Evolutionary conservation across 1,284 basidiomycete species (phyloP).

Genomic region (Ceratobasidium sp.): DNA sequence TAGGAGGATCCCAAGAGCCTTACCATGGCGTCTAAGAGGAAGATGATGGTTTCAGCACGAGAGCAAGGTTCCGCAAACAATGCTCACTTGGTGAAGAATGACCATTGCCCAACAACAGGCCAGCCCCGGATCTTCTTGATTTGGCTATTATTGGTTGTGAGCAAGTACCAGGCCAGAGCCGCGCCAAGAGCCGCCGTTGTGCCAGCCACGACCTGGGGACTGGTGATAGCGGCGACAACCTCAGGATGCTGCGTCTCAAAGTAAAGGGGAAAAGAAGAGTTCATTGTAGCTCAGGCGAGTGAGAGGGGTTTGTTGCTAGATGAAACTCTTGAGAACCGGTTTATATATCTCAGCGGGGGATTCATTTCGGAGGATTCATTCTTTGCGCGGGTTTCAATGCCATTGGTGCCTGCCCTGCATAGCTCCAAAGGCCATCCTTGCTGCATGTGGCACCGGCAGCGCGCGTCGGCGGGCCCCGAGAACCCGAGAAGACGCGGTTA

Average conservation of each 20-base stretch:
- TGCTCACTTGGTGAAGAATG: slow-evolving; percentile 29
- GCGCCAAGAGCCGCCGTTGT: background rate
- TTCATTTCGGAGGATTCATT: too few species aligned
- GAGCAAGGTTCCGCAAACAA: too few species aligned
- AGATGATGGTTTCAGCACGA: background rate
- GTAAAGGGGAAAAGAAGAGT: background rate
- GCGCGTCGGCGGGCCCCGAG: background rate
- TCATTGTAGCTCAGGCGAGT: background rate
- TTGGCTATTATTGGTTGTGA: background rate
- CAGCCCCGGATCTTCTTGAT: slow-evolving; percentile 1
- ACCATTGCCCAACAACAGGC: slow-evolving; percentile 19
- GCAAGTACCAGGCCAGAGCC: background rate
- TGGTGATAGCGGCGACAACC: background rate
- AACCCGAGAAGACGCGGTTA: background rate
- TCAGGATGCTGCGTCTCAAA: background rate
- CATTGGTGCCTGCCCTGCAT: too few species aligned
- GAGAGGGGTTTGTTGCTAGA: background rate
- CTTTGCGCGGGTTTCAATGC: too few species aligned
- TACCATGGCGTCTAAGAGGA: slow-evolving; percentile 23
- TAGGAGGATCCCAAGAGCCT: too few species aligned
- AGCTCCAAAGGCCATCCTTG: too few species aligned
- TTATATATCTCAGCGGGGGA: too few species aligned
- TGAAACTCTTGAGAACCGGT: too few species aligned
- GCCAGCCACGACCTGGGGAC: background rate
- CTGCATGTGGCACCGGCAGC: too few species aligned